Evolutionary conservation across 257 asterid genomes (phyloP).

Genomic region (Vinca minor): DNA sequence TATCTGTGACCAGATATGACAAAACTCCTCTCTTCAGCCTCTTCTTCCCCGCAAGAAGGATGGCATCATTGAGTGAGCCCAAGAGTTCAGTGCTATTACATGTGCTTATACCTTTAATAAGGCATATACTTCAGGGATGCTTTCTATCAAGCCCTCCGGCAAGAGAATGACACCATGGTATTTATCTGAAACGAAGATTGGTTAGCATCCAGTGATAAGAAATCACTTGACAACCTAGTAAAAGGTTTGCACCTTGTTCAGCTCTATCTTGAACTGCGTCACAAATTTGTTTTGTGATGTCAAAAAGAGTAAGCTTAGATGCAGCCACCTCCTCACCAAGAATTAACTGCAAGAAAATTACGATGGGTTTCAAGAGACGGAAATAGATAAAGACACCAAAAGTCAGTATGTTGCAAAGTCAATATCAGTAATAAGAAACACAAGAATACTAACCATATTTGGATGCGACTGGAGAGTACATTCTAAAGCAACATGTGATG

Average conservation of each 20-base stretch:
- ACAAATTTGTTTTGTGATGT: constrained; percentile 84
- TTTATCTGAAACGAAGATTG: constrained; percentile 47
- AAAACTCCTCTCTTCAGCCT: no score
- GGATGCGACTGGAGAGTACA: constrained; percentile 98
- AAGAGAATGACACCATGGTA: constrained; percentile 85
- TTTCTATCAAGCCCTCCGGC: constrained; percentile 98
- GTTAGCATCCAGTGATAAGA: constrained; percentile 20
- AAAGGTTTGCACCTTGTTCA: constrained; percentile 51
- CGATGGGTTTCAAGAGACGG: constrained; percentile 9
- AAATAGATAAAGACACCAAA: constrained; percentile 1
- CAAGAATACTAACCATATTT: constrained; percentile 60
- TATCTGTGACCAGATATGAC: no score
- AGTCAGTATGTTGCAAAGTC: background rate
- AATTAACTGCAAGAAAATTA: constrained; percentile 50
- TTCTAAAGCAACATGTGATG: constrained; percentile 95
- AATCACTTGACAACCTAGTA: constrained; percentile 6
- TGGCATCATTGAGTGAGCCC: background rate
- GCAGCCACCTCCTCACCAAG: constrained; percentile 98
- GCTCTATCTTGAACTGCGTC: constrained; percentile 97
- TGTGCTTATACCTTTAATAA: constrained; percentile 55
- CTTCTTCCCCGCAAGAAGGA: background rate
- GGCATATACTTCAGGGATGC: constrained; percentile 93
- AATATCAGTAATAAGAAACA: background rate
- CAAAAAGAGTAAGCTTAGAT: constrained; percentile 94
- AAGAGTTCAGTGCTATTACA: constrained; percentile 1